phyloP scores from a whole-genome alignment of 371 early-diverging fungal genomes.

The Smittium mucronatum region DNA sequence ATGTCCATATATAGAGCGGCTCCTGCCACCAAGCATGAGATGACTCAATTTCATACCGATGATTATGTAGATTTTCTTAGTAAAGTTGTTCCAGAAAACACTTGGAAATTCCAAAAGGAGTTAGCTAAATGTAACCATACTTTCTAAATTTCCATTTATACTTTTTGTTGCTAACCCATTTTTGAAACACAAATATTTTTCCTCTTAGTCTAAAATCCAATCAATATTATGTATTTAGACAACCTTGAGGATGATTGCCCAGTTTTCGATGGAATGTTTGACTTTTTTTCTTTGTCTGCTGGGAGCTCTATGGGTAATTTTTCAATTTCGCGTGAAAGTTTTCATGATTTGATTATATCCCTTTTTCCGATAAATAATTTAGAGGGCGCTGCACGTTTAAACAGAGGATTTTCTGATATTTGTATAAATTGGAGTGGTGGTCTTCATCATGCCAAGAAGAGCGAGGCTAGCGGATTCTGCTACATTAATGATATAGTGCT shows the following conservation, averaged over 20 bases:
- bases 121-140: constrained; percentile 29
- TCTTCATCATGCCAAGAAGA: constrained; percentile 96
- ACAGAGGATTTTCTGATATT: constrained; percentile 82
- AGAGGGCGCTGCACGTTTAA: constrained; percentile 85
- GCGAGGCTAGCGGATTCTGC: constrained; percentile 97
- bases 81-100: constrained; percentile 78
- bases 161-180: not conserved
- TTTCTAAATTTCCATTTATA: not conserved
- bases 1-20: constrained; percentile 65
- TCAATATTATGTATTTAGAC: too few species aligned
- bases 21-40: constrained; percentile 83
- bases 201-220: not conserved
- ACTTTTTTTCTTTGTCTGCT: constrained; percentile 86
- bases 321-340: too few species aligned
- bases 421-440: constrained; percentile 99
- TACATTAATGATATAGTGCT: constrained; percentile 99
- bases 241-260: constrained; percentile 92
- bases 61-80: constrained; percentile 98
- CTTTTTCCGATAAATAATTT: constrained; percentile 3
- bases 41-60: constrained; percentile 98
- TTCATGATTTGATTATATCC: too few species aligned
- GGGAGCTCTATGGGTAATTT: constrained; percentile 71
- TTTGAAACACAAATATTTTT: not conserved
- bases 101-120: constrained; percentile 32
- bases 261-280: constrained; percentile 91